A percentile compares a stretch with the other conserved stretches of the same genome.
phyloP scores from a whole-genome alignment of 768 basidiomycete species.

The Macrolepiota albuminosa region DNA sequence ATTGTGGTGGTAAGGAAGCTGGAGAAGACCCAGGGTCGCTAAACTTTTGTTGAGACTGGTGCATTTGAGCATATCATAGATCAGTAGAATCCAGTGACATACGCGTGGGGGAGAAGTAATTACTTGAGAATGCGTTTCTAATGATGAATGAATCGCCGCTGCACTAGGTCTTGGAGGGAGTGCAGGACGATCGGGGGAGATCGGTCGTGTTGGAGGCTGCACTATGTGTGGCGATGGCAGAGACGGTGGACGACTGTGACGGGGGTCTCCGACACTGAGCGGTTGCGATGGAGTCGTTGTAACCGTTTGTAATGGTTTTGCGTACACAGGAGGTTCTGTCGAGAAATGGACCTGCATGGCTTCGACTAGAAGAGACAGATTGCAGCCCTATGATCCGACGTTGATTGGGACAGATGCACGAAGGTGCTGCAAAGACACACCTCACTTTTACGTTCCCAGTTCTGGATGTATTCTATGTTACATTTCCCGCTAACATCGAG shows the following conservation, averaged over 20 bases:
- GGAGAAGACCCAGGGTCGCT: not conserved
- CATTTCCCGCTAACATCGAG: slow-evolving; percentile 82
- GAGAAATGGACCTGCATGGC: slow-evolving; percentile 84
- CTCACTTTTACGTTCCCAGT: slow-evolving; percentile 84
- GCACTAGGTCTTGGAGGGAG: slow-evolving; percentile 30
- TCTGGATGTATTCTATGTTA: slow-evolving; percentile 59
- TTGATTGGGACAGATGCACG: slow-evolving; percentile 11
- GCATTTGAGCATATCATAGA: slow-evolving; percentile 2
- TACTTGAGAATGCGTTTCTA: slow-evolving; percentile 2
- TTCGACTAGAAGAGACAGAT: slow-evolving; percentile 65
- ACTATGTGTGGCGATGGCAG: slow-evolving; percentile 18
- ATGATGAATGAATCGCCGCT: slow-evolving; percentile 8
- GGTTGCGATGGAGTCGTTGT: slow-evolving; percentile 9
- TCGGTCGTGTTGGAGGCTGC: slow-evolving; percentile 17
- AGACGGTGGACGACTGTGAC: slow-evolving; percentile 32
- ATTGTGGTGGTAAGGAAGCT: slow-evolving; percentile 11
- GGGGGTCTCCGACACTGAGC: slow-evolving; percentile 12
- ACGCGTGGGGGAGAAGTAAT: slow-evolving; percentile 8
- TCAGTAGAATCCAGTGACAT: not conserved
- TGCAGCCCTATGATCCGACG: slow-evolving; percentile 56
- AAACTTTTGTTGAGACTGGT: not conserved
- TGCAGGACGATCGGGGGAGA: slow-evolving; percentile 21
- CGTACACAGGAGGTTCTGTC: slow-evolving; percentile 81
- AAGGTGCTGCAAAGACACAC: slow-evolving; percentile 38
- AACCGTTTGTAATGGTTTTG: slow-evolving; percentile 56